Conservation (phyloP, 2,329 filamentous ascomycete species). For the Fusarium burgessii region DNA sequence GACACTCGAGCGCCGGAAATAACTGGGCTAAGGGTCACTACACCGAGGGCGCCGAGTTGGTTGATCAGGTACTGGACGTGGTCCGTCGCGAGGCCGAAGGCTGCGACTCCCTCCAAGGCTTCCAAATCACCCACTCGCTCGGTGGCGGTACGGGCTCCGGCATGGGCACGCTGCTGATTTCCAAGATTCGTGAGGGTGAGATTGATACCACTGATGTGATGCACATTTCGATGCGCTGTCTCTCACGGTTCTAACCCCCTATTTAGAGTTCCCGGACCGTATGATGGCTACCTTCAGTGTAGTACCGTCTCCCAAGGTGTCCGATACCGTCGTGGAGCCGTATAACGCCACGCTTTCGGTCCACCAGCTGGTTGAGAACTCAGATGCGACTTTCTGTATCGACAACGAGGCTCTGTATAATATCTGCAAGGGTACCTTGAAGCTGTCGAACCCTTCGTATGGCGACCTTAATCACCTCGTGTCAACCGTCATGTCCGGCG, state of each 20-base stretch:
- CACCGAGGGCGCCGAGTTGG: slow-evolving; percentile 98
- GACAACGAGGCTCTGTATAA: slow-evolving; percentile 99
- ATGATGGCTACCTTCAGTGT: slow-evolving; percentile 99
- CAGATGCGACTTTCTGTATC: slow-evolving; percentile 99
- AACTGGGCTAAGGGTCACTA: slow-evolving; percentile 99
- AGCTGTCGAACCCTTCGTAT: slow-evolving; percentile 98
- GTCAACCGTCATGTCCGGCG: slow-evolving; percentile 99
- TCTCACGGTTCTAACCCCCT: neutral
- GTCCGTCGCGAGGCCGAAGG: slow-evolving; percentile 98
- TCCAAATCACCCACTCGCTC: slow-evolving; percentile 99
- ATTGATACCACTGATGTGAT: neutral
- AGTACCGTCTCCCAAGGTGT: slow-evolving; percentile 98
- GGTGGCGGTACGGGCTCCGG: slow-evolving; percentile 99
- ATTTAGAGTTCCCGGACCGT: slow-evolving; percentile 96
- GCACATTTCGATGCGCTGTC: neutral
- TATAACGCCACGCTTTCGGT: slow-evolving; percentile 99
- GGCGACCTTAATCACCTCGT: slow-evolving; percentile 99
- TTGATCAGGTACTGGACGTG: slow-evolving; percentile 97
- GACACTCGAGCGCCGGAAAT: slow-evolving; percentile 99
- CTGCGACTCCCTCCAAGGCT: slow-evolving; percentile 99
- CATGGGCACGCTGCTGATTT: slow-evolving; percentile 99
- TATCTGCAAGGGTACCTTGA: slow-evolving; percentile 99
- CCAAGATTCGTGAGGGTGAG: slow-evolving; percentile 93
- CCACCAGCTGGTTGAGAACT: slow-evolving; percentile 99
- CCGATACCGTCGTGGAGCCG: slow-evolving; percentile 98